Conservation (phyloP, 2,329 filamentous ascomycete species). For the Penicillium sp. region DNA sequence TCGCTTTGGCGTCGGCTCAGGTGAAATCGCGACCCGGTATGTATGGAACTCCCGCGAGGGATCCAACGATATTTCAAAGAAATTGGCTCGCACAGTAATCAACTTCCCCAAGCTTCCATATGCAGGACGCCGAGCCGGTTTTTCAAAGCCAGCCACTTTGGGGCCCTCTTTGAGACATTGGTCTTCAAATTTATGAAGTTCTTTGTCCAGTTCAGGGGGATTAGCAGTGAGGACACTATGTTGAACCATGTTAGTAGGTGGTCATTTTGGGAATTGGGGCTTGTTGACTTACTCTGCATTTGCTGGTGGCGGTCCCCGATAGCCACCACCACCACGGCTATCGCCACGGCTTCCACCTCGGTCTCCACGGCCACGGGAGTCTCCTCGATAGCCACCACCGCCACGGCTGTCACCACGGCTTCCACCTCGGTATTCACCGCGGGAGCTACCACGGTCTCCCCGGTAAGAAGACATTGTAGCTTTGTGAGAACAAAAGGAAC, state of each 20-base stretch:
- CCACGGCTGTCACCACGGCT: not conserved
- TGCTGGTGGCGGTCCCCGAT: not conserved
- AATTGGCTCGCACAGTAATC: constrained; percentile 15
- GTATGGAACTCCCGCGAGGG: constrained; percentile 1
- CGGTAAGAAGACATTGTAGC: not conserved
- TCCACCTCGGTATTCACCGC: constrained; percentile 4
- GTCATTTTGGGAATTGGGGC: not conserved
- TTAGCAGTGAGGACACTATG: not conserved
- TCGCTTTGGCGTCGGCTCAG: not conserved
- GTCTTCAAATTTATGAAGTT: not conserved
- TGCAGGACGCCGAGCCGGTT: constrained; percentile 8
- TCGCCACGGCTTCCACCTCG: constrained; percentile 1
- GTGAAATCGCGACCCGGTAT: constrained; percentile 6
- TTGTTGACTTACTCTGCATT: not conserved
- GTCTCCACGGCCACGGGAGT: not conserved
- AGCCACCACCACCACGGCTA: not conserved
- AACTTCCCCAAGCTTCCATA: constrained; percentile 14
- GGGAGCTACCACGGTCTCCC: not conserved
- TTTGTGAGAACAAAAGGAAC: not conserved
- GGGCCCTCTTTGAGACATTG: not conserved
- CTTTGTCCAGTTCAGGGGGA: not conserved
- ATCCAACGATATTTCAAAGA: constrained; percentile 13
- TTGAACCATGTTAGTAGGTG: not conserved
- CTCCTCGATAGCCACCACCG: not conserved
- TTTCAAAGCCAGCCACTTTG: not conserved